Base-by-base conservation (phyloP, 768 basidiomycete species). In the Trametes cingulata region DNA sequence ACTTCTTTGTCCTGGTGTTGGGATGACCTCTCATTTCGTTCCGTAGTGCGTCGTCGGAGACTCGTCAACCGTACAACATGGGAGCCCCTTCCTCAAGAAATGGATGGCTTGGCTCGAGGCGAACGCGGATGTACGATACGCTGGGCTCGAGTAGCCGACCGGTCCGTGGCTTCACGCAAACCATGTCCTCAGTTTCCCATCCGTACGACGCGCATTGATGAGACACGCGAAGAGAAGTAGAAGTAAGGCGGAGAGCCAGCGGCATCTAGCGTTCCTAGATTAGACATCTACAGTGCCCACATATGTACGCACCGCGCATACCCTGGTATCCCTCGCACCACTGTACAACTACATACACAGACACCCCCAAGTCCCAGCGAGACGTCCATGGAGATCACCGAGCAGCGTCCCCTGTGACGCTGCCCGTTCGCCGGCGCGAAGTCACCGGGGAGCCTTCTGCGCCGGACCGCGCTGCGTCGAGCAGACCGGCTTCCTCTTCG, bases 101-200 rank as follows among this genome's bases (percentile, higher is more conserved):
- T 99, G 97, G 97, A 82, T 97, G 65, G 76, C 78, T 3, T 98
- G 94, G 93, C 74, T 98, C 13, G 96, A 98, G 65, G 79, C 79
- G 8, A 85, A 96, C 67, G 95, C 93, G 20, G 95, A 98, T 69
- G 88, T 98, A 17, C 83, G 91, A 65, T 97, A 87, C 73, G 91
- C 89, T 0, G 93, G 88, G 3, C 68, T 82, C 22, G 85, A 86
- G 39, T 87, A 71, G 68, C 4, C 13, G 8, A 35, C 8, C 20
- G 12, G 3, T 14, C n/a, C 25, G 4, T 20, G 15, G 8, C 27
- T 42, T 20, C 17, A 33, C 14, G 20, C 42, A 19, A 37, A 14
- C 20, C 15, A 47, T 37, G 27, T 15, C 24, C 33, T 3, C 13
- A 19, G 45, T 17, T n/a, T n/a, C 46, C 20, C 24, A 17, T 12